phyloP scores from a whole-genome alignment of 441 rosid genomes.

The Jatropha podagrica region DNA sequence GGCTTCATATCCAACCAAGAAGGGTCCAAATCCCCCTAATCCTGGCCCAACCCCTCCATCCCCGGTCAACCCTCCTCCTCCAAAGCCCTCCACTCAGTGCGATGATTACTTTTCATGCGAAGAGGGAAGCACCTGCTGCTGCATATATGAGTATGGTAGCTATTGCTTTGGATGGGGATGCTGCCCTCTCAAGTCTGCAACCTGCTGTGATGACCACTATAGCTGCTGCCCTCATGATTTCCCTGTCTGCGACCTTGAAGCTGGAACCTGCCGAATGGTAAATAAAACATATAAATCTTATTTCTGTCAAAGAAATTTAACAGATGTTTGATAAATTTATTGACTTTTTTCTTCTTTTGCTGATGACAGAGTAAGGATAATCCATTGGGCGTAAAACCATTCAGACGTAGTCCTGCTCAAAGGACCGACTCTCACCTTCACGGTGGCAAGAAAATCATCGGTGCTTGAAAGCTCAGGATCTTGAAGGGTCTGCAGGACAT shows the following conservation, averaged over 20 bases:
- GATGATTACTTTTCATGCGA: constrained; percentile 68
- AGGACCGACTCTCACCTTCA: constrained; percentile 24
- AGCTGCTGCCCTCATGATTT: constrained; percentile 92
- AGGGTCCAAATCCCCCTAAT: constrained; percentile 79
- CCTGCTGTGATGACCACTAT: constrained; percentile 80
- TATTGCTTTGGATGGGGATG: constrained; percentile 91
- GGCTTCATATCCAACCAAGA: constrained; percentile 83
- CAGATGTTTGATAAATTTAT: neutral
- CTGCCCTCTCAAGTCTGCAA: constrained; percentile 85
- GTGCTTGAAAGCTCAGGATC: neutral
- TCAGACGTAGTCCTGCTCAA: constrained; percentile 60
- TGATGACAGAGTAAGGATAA: constrained; percentile 76
- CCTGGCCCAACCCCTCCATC: constrained; percentile 83
- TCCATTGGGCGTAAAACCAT: constrained; percentile 59
- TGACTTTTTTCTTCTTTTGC: neutral
- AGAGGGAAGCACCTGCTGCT: constrained; percentile 83
- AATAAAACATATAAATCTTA: neutral
- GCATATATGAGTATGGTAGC: constrained; percentile 50
- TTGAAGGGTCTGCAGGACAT: neutral
- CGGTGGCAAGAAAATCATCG: neutral
- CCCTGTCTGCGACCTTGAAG: constrained; percentile 63
- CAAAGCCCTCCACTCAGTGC: constrained; percentile 67
- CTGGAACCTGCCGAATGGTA: constrained; percentile 72
- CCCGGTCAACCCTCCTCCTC: constrained; percentile 76
- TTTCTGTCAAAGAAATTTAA: neutral